Percentiles rank a stretch among this genome's conserved stretches.
These are phyloP conservation scores for Quercus glauca DNA, from an alignment of 306 rosid species.

Conservation along the genomic window DNA sequence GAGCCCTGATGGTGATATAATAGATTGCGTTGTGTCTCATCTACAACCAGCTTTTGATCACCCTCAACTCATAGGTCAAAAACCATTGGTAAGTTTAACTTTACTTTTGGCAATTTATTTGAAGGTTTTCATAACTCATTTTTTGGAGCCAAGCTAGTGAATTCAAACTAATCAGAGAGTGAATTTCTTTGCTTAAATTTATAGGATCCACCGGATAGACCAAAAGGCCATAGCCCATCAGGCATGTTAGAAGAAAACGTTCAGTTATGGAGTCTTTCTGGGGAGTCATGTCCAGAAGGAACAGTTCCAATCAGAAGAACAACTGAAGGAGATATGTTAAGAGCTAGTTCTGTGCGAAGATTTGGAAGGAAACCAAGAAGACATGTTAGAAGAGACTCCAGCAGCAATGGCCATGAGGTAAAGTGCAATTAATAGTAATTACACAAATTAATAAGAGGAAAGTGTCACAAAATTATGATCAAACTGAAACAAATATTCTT, in stretches of 20 bases:
- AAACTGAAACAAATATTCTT: background rate
- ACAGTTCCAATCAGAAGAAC: slow-evolving; percentile 96
- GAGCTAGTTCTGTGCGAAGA: slow-evolving; percentile 69
- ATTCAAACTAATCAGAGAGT: background rate
- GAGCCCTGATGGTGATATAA: slow-evolving; percentile 93
- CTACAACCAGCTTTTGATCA: slow-evolving; percentile 96
- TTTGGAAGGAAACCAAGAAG: slow-evolving; percentile 73
- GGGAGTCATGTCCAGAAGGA: slow-evolving; percentile 80
- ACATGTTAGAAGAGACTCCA: slow-evolving; percentile 75
- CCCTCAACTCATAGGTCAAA: slow-evolving; percentile 63
- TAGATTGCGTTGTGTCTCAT: slow-evolving; percentile 81
- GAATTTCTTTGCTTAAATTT: slow-evolving; percentile 18
- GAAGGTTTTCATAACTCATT: background rate
- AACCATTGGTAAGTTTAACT: slow-evolving; percentile 60
- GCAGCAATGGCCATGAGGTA: slow-evolving; percentile 96
- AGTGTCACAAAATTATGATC: background rate
- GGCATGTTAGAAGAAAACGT: slow-evolving; percentile 37
- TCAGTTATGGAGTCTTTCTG: slow-evolving; percentile 73
- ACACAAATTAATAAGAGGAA: background rate
- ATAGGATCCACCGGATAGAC: slow-evolving; percentile 88
- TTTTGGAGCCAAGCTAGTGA: background rate
- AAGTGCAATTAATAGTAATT: slow-evolving; percentile 2
- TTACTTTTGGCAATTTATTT: background rate
- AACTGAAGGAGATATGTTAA: slow-evolving; percentile 62
- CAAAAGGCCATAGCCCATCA: slow-evolving; percentile 35